Conservation (phyloP, 345 rosid genomes). For the Kernera saxatilis region DNA sequence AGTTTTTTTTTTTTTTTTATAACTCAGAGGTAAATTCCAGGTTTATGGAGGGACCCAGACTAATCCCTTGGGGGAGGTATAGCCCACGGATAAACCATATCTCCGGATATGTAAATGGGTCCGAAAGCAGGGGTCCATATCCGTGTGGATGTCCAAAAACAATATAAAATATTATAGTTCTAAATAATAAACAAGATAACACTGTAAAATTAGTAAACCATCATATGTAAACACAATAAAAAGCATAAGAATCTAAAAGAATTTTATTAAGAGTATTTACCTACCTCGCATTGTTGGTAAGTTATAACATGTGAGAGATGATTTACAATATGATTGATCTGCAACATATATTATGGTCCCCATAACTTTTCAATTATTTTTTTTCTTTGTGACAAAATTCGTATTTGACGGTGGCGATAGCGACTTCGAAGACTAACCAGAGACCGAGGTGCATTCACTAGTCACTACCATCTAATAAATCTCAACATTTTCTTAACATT, state of each 20-base stretch:
- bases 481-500: background rate
- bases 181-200: no score
- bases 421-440: background rate
- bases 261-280: background rate
- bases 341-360: slow-evolving; percentile 4
- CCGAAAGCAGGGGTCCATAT: no score
- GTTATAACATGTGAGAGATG: background rate
- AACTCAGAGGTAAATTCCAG: no score
- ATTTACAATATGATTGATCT: background rate
- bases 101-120: no score
- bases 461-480: background rate
- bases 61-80: no score
- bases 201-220: background rate
- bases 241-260: background rate
- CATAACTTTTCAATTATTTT: background rate
- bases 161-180: no score
- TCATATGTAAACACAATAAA: background rate
- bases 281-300: background rate
- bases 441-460: background rate
- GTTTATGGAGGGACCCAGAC: no score
- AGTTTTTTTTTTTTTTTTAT: no score
- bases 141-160: no score
- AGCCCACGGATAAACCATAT: no score
- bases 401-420: slow-evolving; percentile 1
- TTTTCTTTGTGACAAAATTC: background rate